Base-by-base conservation (phyloP, 768 basidiomycete species). In the Pleurotus tuber-regium region DNA sequence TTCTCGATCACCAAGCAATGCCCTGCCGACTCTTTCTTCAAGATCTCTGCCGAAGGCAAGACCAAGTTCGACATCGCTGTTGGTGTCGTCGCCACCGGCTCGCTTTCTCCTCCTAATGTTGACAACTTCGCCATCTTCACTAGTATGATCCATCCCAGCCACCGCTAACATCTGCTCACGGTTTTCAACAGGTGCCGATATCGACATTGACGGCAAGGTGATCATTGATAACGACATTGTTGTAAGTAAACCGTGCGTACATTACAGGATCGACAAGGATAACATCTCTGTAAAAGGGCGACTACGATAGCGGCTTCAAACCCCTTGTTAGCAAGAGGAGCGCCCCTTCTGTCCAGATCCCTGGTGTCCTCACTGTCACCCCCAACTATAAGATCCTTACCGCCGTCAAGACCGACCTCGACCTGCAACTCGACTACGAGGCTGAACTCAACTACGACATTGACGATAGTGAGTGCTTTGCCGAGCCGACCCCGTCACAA, bases 21-120 rank as follows among this genome's bases (percentile, higher is more conserved):
- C 31, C 46, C 46, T 10, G 46, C 46, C 43, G 39, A 30, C 23
- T 50, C 57, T 23, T 30, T 58, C 31, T 48, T 29, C 28, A 54
- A 56, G 2, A 51, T 54, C 0, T 48, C 57, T 46, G 47, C 60
- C 2, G 52, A 57, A 4, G 59, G 59, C 23, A 61, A 60, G 43
- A 64, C 64, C 16, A 61, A 65, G 24, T 63, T 62, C 5, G 52
- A 65, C 11, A 56, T 66, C 4, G 25, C 30, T 19, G 43, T 65
- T 40, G 70, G 69, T 25, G 55, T 70, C 4, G 66, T 57, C 5
- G 66, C 62, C 4, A 40, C 55, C 24, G 57, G 57, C 21, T 54
- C 52, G 2, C 50, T 59, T 10, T 35, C 69, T 29, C 74, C 74
- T 5, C 67, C 67, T 8, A 54, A 59, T 1, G 42, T 70, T 24